phyloP scores from a whole-genome alignment of 2,329 filamentous ascomycete genomes.

The Fusarium fujikuroi region DNA sequence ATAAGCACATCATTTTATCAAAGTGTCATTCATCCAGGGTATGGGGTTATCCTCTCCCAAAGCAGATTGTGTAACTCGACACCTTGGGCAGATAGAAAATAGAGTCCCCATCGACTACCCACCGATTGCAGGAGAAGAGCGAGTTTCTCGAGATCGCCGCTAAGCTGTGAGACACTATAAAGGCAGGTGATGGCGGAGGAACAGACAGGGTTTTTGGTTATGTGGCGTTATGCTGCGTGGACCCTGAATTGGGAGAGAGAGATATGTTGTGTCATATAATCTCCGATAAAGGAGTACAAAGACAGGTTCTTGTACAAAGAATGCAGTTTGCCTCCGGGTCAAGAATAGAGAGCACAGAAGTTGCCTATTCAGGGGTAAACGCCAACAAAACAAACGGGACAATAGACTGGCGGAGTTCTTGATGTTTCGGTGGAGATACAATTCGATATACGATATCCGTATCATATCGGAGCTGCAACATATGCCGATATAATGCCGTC shows the following conservation, averaged over 20 bases:
- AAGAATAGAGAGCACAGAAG: not conserved
- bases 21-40: not conserved
- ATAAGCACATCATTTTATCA: not conserved
- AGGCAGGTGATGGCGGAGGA: conserved; percentile 54
- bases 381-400: not conserved
- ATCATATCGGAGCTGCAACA: not conserved
- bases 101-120: conserved; percentile 55
- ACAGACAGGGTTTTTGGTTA: conserved; percentile 28
- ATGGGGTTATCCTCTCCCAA: conserved; percentile 69
- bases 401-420: not conserved
- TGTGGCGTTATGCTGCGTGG: conserved; percentile 41
- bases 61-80: conserved; percentile 67
- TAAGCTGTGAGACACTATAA: conserved; percentile 54
- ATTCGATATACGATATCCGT: not conserved
- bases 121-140: conserved; percentile 57
- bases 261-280: conserved; percentile 50
- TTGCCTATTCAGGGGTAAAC: not conserved
- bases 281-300: conserved; percentile 45
- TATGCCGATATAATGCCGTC: not conserved
- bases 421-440: not conserved
- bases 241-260: conserved; percentile 55
- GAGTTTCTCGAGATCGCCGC: conserved; percentile 48
- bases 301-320: conserved; percentile 8
- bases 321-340: no score
- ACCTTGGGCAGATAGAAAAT: conserved; percentile 58